Percentiles rank a stretch among this genome's conserved stretches.
phyloP scores from a whole-genome alignment of 371 early-diverging fungal species.

The Rhizopus arrhizus region DNA sequence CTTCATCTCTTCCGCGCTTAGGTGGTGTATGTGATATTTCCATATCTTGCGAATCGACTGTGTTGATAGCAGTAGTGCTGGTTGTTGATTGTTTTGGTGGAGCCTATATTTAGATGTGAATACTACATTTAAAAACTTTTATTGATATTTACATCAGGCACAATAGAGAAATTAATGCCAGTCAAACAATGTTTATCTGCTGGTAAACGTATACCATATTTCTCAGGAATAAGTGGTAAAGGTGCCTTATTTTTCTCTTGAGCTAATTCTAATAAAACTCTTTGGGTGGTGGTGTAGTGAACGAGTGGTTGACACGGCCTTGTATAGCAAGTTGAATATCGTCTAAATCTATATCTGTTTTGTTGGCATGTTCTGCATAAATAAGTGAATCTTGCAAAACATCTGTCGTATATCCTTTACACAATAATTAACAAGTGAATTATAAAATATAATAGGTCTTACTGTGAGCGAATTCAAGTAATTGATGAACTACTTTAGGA shows the following conservation, averaged over 20 bases:
- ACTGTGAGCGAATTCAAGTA: conserved; percentile 95
- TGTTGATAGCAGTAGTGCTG: conserved; percentile 32
- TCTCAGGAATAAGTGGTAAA: conserved; percentile 87
- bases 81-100: conserved; percentile 21
- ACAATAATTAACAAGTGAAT: conserved; percentile 4
- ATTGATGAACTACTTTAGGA: conserved; percentile 94
- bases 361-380: conserved; percentile 93
- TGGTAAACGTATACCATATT: conserved; percentile 91
- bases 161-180: conserved; percentile 85
- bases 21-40: conserved; percentile 26
- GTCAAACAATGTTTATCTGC: conserved; percentile 89
- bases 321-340: conserved; percentile 95
- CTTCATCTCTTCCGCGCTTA: conserved; percentile 35
- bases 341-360: conserved; percentile 79
- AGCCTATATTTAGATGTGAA: conserved; percentile 23
- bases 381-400: conserved; percentile 92
- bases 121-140: not conserved
- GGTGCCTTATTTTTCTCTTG: conserved; percentile 86
- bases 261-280: conserved; percentile 90
- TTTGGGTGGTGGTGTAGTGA: conserved; percentile 87
- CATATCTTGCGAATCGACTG: conserved; percentile 17
- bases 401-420: conserved; percentile 89
- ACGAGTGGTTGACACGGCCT: conserved; percentile 86
- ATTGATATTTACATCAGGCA: conserved; percentile 70
- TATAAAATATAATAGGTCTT: conserved; percentile 6